These are phyloP conservation scores for Astraeus odoratus DNA, from an alignment of 768 basidiomycete species.

Conservation along the genomic window DNA sequence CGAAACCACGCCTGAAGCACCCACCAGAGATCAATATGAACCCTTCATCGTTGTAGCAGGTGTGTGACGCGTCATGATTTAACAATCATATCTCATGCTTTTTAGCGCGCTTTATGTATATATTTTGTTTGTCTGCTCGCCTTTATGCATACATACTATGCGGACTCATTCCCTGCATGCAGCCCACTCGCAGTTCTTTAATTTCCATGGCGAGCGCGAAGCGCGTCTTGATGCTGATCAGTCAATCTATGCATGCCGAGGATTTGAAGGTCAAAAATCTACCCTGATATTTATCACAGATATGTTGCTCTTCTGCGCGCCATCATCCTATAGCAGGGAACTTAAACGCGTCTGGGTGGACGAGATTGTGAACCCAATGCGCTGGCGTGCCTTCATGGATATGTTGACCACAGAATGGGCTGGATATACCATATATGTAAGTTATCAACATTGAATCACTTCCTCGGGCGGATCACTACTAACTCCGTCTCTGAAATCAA, in stretches of 20 bases:
- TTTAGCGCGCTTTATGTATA: too few species aligned
- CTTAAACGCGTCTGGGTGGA: constrained; percentile 43
- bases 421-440: constrained; percentile 42
- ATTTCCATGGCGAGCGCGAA: constrained; percentile 31
- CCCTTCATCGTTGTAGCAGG: not conserved
- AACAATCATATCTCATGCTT: constrained; percentile 7
- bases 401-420: constrained; percentile 42
- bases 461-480: not conserved
- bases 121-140: not conserved
- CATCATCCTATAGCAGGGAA: constrained; percentile 35
- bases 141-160: not conserved
- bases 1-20: too few species aligned
- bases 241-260: constrained; percentile 16
- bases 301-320: constrained; percentile 38
- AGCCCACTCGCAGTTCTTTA: constrained; percentile 25
- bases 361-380: constrained; percentile 28
- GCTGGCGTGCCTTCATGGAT: constrained; percentile 36
- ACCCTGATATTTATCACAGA: constrained; percentile 30
- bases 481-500: not conserved
- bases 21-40: too few species aligned
- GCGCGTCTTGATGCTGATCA: constrained; percentile 28
- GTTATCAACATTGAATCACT: constrained; percentile 13
- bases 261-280: constrained; percentile 17
- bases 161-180: not conserved
- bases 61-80: not conserved